Evolutionary conservation across 192 early-diverging fungal genomes (phyloP).

Genomic region (Backusella tuberculispora): DNA sequence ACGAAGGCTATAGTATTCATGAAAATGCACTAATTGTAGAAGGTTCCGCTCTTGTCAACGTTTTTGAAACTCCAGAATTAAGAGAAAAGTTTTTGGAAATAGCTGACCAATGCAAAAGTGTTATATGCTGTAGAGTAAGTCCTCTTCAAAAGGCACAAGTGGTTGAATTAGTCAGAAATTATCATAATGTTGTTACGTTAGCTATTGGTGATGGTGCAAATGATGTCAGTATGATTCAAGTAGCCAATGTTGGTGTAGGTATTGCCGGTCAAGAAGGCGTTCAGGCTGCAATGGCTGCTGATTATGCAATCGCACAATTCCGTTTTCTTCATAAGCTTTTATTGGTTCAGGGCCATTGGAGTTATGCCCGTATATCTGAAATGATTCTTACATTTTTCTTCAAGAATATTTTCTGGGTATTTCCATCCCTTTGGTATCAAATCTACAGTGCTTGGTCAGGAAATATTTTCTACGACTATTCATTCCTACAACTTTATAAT

Average conservation of each 20-base stretch:
- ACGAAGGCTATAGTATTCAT: not conserved
- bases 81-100: slow-evolving; percentile 66
- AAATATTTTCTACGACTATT: slow-evolving; percentile 91
- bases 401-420: slow-evolving; percentile 94
- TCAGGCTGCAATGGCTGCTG: slow-evolving; percentile 92
- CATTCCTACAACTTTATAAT: slow-evolving; percentile 92
- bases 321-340: slow-evolving; percentile 85
- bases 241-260: slow-evolving; percentile 84
- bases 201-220: slow-evolving; percentile 83
- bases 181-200: slow-evolving; percentile 66
- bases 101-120: slow-evolving; percentile 74
- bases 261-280: slow-evolving; percentile 81
- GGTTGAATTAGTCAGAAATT: slow-evolving; percentile 84
- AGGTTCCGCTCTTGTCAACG: slow-evolving; percentile 63
- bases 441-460: slow-evolving; percentile 89
- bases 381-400: slow-evolving; percentile 95
- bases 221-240: slow-evolving; percentile 98
- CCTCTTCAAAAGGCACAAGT: slow-evolving; percentile 97
- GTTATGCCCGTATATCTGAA: slow-evolving; percentile 87
- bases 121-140: slow-evolving; percentile 91
- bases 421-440: slow-evolving; percentile 93
- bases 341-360: slow-evolving; percentile 93
- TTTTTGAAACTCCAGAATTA: slow-evolving; percentile 58
- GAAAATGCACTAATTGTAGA: slow-evolving; percentile 84
- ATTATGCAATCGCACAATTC: slow-evolving; percentile 94